Conservation (phyloP, 225 moss, liverwort and hornwort species). For the Physcomitrium patens region DNA sequence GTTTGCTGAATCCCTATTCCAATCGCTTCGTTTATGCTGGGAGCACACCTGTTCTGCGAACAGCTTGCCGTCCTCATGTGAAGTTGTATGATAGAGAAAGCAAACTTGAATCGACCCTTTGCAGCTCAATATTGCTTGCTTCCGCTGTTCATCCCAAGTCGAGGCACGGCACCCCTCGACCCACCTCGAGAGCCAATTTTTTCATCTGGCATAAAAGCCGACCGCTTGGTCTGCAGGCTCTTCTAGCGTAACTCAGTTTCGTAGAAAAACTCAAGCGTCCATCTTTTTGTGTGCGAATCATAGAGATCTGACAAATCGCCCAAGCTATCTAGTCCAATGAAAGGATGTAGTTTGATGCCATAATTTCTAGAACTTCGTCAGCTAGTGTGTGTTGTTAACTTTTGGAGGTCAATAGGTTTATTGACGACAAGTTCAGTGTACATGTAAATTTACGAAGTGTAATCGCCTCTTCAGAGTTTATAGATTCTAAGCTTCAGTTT, state of each 20-base stretch:
- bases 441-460: too few species aligned
- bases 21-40: constrained; percentile 80
- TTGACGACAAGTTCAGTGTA: constrained; percentile 13
- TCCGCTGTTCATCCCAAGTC: constrained; percentile 8
- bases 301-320: constrained; percentile 27
- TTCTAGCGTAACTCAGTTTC: constrained; percentile 29
- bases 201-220: constrained; percentile 46
- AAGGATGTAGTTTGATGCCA: constrained; percentile 22
- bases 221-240: constrained; percentile 51
- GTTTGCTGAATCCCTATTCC: constrained; percentile 87
- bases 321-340: constrained; percentile 28
- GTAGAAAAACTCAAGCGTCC: constrained; percentile 11
- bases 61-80: constrained; percentile 27
- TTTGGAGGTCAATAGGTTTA: constrained; percentile 35
- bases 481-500: too few species aligned
- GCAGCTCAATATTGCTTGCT: constrained; percentile 34
- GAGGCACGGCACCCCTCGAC: constrained; percentile 35
- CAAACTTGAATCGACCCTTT: constrained; percentile 31
- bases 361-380: not conserved
- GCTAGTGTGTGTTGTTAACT: constrained; percentile 17
- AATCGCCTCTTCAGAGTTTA: too few species aligned
- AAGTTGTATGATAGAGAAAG: constrained; percentile 23
- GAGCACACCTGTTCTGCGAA: constrained; percentile 59
- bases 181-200: constrained; percentile 49
- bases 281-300: constrained; percentile 2